These are phyloP conservation scores for Aschersonia sp. DNA, from an alignment of 2,329 filamentous ascomycete species.

Conservation along the genomic window DNA sequence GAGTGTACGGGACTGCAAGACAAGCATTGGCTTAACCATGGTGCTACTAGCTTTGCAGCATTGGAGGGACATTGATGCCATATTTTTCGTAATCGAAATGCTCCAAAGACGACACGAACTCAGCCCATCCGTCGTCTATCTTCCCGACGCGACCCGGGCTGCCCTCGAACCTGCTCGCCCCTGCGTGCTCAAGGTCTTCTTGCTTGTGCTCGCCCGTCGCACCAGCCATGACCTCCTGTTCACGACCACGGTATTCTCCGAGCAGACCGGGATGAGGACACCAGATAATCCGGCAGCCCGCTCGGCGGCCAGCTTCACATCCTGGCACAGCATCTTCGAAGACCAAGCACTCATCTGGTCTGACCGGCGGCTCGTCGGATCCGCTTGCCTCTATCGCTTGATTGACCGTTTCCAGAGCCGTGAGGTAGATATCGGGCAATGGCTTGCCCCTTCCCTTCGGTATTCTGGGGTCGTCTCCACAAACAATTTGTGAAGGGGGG, in stretches of 20 bases:
- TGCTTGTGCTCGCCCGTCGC: constrained; percentile 7
- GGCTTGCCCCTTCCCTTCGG: background rate
- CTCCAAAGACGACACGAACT: constrained; percentile 17
- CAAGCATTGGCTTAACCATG: too few species aligned
- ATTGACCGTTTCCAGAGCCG: background rate
- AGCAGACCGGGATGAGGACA: background rate
- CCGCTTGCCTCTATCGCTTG: constrained; percentile 20
- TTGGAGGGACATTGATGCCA: constrained; percentile 2
- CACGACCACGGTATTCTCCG: background rate
- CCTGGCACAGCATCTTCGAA: constrained; percentile 1
- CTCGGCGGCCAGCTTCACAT: background rate
- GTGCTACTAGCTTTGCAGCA: too few species aligned
- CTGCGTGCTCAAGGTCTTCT: constrained; percentile 5
- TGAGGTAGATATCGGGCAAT: background rate
- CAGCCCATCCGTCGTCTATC: constrained; percentile 20
- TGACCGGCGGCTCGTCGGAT: constrained; percentile 3
- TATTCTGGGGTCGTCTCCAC: background rate
- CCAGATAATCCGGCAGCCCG: background rate
- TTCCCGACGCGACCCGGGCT: constrained; percentile 13
- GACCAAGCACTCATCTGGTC: constrained; percentile 1
- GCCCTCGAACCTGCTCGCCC: background rate
- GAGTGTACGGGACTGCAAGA: too few species aligned
- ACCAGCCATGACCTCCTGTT: constrained; percentile 2
- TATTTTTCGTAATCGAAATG: constrained; percentile 21
- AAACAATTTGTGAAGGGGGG: background rate